Evolutionary conservation across 2,329 filamentous ascomycete genomes (phyloP), one percentile per base, ranked within the genome.

Genomic region (Sordariomycetes sp.): DNA sequence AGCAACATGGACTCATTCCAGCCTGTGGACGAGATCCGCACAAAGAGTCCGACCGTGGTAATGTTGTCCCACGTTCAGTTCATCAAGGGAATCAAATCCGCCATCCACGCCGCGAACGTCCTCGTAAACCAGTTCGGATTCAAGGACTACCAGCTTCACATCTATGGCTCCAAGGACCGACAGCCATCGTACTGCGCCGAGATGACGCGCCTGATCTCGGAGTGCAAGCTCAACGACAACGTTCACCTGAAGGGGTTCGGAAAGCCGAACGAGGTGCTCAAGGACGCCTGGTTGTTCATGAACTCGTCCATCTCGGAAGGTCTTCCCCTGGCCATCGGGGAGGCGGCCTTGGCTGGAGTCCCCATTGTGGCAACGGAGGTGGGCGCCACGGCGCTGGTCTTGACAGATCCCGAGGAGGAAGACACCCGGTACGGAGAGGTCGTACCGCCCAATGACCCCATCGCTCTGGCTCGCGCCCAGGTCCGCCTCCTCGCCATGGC

Each of bases 81-180:
- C 64, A 74, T 72, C 61, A 86, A 86, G 66, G 83, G 86, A 61
- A 83, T 86, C 68, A 85, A 85, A 67, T 85, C 78, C 2, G 82
- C 83, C 3, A 76, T 86, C 25, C 71, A 85, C 5, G 81, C 83
- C 7, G 82, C 83, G 1, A 82, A 86, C 63, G 79, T 86, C 61
- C 85, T 86, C 61, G 77, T 85, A 62, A 85, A 86, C 65, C 76
- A 82, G 63, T 86, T 79, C 76, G 82, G 82, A n/a, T 85, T 86
- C 68, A 77, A 75, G 50, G 82, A 86, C 60, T 86, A 86, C 67
- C 75, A 78, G 57, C 75, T 86, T 1, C 77, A 83, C 59, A 79
- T 86, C 20, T 86, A 86, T 64, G 83, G 83, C 12, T 81, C 81
- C 20, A 79, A 84, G 58, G 83, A 86, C 67, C 82, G 83, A 61